Conservation (phyloP, 75 land plant genomes). For the Adiantum capillusveneris region DNA sequence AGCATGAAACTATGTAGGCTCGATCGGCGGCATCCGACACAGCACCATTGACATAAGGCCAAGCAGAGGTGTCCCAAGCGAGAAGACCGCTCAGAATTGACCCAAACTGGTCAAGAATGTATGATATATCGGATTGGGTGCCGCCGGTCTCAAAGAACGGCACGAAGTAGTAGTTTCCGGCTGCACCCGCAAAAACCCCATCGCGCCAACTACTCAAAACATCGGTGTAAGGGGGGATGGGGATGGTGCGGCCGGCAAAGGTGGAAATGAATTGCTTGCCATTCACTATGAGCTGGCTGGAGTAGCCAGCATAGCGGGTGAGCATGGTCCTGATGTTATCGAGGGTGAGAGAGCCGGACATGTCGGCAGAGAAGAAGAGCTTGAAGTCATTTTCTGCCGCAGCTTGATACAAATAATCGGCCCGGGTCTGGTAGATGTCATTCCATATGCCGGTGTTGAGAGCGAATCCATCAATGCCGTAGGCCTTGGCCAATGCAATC, state of each 20-base stretch:
- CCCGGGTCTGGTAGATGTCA: constrained; percentile 15
- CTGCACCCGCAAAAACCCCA: constrained; percentile 7
- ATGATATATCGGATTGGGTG: too few species aligned
- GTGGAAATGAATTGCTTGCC: constrained; percentile 16
- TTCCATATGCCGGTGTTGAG: constrained; percentile 24
- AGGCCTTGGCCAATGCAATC: too few species aligned
- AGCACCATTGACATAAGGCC: constrained; percentile 13
- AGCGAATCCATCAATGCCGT: constrained; percentile 29
- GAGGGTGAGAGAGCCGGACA: constrained; percentile 5
- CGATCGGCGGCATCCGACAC: background rate
- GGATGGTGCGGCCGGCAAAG: constrained; percentile 10
- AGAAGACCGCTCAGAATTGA: constrained; percentile 13
- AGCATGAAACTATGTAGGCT: constrained; percentile 14
- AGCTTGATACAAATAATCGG: constrained; percentile 17
- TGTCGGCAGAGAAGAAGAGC: constrained; percentile 25
- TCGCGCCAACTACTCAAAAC: constrained; percentile 11
- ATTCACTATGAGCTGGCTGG: constrained; percentile 11
- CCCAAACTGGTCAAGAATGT: too few species aligned
- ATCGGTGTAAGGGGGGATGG: background rate
- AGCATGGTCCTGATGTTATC: constrained; percentile 11
- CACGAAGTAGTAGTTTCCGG: constrained; percentile 3
- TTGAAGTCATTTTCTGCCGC: constrained; percentile 14
- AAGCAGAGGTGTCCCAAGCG: constrained; percentile 29
- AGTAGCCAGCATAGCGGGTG: constrained; percentile 9
- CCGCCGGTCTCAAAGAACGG: too few species aligned